Evolutionary conservation across 2,329 filamentous ascomycete genomes (phyloP).

Genomic region (Knoxdaviesia proteae): DNA sequence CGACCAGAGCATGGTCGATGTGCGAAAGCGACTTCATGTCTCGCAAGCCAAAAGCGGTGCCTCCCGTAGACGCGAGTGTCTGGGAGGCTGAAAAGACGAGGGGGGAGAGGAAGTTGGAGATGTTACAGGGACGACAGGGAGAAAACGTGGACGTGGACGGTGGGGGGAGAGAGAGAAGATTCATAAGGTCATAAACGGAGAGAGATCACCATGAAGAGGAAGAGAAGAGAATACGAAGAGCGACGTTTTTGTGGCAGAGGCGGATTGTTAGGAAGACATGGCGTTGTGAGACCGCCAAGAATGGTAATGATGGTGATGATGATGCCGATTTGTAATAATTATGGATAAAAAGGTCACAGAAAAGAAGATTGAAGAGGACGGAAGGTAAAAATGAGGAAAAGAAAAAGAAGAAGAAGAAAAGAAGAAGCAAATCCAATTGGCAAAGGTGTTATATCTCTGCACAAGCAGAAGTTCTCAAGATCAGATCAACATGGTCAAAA

Average conservation of each 20-base stretch:
- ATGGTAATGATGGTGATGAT: background rate
- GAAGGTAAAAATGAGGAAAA: background rate
- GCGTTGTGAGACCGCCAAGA: background rate
- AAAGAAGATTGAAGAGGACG: background rate
- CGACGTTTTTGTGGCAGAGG: too few relatives aligned
- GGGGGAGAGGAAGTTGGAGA: background rate
- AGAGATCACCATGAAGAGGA: too few relatives aligned
- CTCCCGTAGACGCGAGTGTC: too few relatives aligned
- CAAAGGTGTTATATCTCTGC: too few relatives aligned
- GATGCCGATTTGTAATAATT: background rate
- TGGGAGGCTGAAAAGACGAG: background rate
- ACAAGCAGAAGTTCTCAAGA: too few relatives aligned
- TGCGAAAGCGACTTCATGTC: background rate
- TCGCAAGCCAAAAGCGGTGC: too few relatives aligned
- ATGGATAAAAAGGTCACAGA: background rate
- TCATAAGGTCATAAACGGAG: too few relatives aligned
- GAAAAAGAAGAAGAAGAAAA: background rate
- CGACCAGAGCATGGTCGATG: slow-evolving; percentile 9
- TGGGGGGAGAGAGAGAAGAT: too few relatives aligned
- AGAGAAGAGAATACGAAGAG: too few relatives aligned
- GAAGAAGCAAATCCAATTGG: background rate
- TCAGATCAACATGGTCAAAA: too few relatives aligned
- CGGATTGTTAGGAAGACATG: too few relatives aligned
- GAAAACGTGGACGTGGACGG: too few relatives aligned
- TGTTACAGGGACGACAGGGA: background rate